Percentiles rank a stretch among this genome's conserved stretches.
phyloP scores from a whole-genome alignment of 140 eudicot species.

The Erigeron philadelphicus region DNA sequence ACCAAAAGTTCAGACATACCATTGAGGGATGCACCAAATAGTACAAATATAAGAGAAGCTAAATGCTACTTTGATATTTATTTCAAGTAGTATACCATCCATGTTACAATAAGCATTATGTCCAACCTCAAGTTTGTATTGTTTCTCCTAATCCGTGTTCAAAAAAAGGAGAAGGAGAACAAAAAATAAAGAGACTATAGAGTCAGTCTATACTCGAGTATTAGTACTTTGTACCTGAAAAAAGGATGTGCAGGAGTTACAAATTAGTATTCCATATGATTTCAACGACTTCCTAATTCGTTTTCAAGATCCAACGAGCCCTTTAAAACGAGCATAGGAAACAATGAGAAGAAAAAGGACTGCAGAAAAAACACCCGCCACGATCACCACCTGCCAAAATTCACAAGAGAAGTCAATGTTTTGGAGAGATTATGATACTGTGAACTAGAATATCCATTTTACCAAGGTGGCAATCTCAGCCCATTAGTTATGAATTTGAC shows the following conservation, averaged over 20 bases:
- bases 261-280: slow-evolving; percentile 16
- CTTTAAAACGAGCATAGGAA: slow-evolving; percentile 73
- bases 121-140: slow-evolving; percentile 29
- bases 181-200: slow-evolving; percentile 14
- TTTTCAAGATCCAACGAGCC: slow-evolving; percentile 73
- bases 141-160: slow-evolving; percentile 24
- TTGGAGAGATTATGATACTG: not conserved
- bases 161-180: slow-evolving; percentile 2
- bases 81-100: slow-evolving; percentile 16
- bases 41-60: not conserved
- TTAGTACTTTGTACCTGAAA: slow-evolving; percentile 23
- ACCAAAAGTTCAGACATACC: not conserved
- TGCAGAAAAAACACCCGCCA: slow-evolving; percentile 39
- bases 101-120: slow-evolving; percentile 18
- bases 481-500: not conserved
- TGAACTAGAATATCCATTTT: not conserved
- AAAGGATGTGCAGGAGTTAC: slow-evolving; percentile 27
- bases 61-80: not conserved
- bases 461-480: not conserved
- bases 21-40: not conserved
- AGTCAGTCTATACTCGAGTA: slow-evolving; percentile 22
- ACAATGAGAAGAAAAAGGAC: slow-evolving; percentile 42
- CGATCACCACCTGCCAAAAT: slow-evolving; percentile 53
- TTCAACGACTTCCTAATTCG: not conserved
- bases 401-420: slow-evolving; percentile 9